Evolutionary conservation across 2,329 filamentous ascomycete genomes (phyloP), one percentile per base, ranked within the genome.

Genomic region (Aspergillus fructus): DNA sequence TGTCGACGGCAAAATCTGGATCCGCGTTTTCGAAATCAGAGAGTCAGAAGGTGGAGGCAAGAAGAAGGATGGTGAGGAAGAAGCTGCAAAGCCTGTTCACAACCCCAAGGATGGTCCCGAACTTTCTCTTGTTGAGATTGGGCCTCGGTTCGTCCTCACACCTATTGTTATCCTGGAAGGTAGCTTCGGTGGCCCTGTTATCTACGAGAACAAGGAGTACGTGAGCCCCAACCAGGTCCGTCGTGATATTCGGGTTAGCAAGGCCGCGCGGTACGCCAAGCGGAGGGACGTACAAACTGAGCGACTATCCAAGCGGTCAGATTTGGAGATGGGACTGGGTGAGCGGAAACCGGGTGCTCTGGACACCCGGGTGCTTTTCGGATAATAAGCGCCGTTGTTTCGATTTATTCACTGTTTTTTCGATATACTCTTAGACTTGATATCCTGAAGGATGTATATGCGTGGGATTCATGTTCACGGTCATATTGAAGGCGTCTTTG

Each of bases 161-260:
- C 93, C 94, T 1, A 97, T 97, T 64, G 87, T 97, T 56, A 96
- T 97, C 64, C 87, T 96, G 66, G 94, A 99, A 74, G 92, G 91
- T 43, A 93, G 90, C 60, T 97, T 99, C 67, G 93, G 93, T 53
- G 94, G 94, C 0, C 93, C 94, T 3, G 91, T 97, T 63, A 96
- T 99, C 70, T 99, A 96, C 78, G 91, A 97, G 81, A 97, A 97
- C 80, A 94, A 91, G 82, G 89, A 96, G 74, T 99, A 96, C 68
- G 90, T 99, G 53, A 94, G 89, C 65, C 94, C 94, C 9, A 99
- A 99, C 84, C 91, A 97, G 77, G 86, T 97, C 62, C 84, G 94
- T 64, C 82, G 91, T 41, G 94, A 97, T 62, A 75, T 96, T 65
- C 83, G 91, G 66, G 81, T 85, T 75, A 81, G 84, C 65, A 92